A percentile compares a stretch with the other conserved stretches of the same genome.
These are phyloP conservation scores for Dichotomopilus funicola DNA, from an alignment of 2,329 filamentous ascomycete species.

Conservation along the genomic window DNA sequence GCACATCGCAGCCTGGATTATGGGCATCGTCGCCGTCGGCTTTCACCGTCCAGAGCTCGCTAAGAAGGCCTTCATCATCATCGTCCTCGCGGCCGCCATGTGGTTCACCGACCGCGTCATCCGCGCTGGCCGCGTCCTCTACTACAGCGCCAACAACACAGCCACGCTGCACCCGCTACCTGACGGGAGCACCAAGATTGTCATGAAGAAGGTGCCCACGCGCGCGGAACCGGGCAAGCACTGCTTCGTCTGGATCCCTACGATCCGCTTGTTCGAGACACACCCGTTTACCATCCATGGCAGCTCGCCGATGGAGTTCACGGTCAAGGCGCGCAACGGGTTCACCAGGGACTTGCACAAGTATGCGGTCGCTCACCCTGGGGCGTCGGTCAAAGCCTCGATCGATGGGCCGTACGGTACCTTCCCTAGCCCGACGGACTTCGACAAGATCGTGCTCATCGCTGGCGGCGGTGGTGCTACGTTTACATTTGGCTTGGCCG, in stretches of 20 bases:
- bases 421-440: slow-evolving; percentile 44
- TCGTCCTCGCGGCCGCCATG: slow-evolving; percentile 37
- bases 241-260: slow-evolving; percentile 58
- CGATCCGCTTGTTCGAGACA: slow-evolving; percentile 49
- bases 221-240: slow-evolving; percentile 50
- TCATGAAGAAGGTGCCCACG: slow-evolving; percentile 42
- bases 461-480: slow-evolving; percentile 56
- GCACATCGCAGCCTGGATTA: slow-evolving; percentile 44
- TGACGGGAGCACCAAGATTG: slow-evolving; percentile 49
- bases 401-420: slow-evolving; percentile 55
- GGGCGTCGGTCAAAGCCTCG: slow-evolving; percentile 42
- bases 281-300: slow-evolving; percentile 59
- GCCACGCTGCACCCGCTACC: slow-evolving; percentile 49
- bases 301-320: slow-evolving; percentile 48
- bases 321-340: slow-evolving; percentile 51
- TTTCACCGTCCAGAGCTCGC: slow-evolving; percentile 46
- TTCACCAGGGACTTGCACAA: slow-evolving; percentile 52
- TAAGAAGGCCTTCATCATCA: slow-evolving; percentile 37
- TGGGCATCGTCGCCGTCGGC: slow-evolving; percentile 41
- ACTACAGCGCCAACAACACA: slow-evolving; percentile 44
- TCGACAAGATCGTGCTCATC: slow-evolving; percentile 52
- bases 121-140: slow-evolving; percentile 37
- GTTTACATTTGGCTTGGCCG: slow-evolving; percentile 47
- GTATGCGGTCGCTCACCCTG: slow-evolving; percentile 44
- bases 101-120: slow-evolving; percentile 48